phyloP scores from a whole-genome alignment of 2,329 filamentous ascomycete genomes.

The Calonectria hongkongensis region DNA sequence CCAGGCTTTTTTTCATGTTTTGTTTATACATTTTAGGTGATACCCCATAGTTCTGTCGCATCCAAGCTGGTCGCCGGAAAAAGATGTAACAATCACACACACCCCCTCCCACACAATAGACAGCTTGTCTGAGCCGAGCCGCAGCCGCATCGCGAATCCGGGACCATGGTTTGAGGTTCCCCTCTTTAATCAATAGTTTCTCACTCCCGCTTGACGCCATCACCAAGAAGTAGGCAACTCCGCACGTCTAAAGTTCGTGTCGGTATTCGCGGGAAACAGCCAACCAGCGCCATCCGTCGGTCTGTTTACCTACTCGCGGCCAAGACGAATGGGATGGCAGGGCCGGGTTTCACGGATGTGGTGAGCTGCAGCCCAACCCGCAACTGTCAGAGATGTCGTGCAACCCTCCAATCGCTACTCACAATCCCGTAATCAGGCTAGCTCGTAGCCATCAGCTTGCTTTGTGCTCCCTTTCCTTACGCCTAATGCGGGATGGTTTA shows the following conservation, averaged over 20 bases:
- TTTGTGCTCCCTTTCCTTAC: conserved; percentile 39
- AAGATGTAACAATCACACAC: neutral
- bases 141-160: conserved; percentile 42
- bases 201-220: conserved; percentile 21
- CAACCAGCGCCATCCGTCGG: conserved; percentile 37
- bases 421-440: conserved; percentile 43
- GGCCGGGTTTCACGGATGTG: conserved; percentile 39
- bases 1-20: conserved; percentile 30
- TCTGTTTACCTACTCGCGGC: conserved; percentile 37
- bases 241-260: neutral
- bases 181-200: conserved; percentile 26
- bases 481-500: conserved; percentile 53
- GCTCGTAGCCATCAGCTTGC: conserved; percentile 51
- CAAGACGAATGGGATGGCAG: conserved; percentile 37
- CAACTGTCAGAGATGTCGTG: conserved; percentile 50
- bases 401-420: conserved; percentile 50
- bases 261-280: conserved; percentile 26
- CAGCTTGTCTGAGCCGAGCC: conserved; percentile 48
- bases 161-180: conserved; percentile 29
- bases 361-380: conserved; percentile 50
- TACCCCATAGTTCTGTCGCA: conserved; percentile 18
- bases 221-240: conserved; percentile 8
- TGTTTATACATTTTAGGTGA: conserved; percentile 39
- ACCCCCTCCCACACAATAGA: conserved; percentile 19
- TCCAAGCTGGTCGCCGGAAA: conserved; percentile 10